These are phyloP conservation scores for Irpex sp. DNA, from an alignment of 1,284 basidiomycete genomes.

Conservation along the genomic window DNA sequence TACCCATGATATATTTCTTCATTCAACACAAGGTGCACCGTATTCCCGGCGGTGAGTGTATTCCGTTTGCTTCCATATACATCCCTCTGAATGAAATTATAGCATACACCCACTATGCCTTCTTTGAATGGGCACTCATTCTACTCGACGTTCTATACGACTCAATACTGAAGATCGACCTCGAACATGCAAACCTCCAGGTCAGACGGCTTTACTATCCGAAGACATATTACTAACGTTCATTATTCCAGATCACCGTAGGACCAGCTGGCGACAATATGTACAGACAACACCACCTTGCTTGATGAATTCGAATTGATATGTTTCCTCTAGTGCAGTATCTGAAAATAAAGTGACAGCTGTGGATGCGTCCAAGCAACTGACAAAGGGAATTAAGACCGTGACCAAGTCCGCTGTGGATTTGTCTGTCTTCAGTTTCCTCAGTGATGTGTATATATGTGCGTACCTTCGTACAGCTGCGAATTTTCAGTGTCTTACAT, in stretches of 20 bases:
- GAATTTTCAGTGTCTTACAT: neutral
- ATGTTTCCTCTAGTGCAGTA: constrained; percentile 7
- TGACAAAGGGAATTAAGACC: neutral
- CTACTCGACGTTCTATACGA: constrained; percentile 79
- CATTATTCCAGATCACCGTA: constrained; percentile 29
- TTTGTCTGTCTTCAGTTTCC: constrained; percentile 16
- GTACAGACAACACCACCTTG: constrained; percentile 39
- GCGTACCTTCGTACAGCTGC: constrained; percentile 23
- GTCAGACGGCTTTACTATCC: constrained; percentile 29
- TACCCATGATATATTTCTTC: constrained; percentile 82
- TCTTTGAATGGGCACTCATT: constrained; percentile 88
- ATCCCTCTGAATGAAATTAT: constrained; percentile 6
- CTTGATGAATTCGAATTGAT: constrained; percentile 21
- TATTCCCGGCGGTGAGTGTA: constrained; percentile 69
- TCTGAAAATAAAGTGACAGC: constrained; percentile 1
- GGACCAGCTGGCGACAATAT: constrained; percentile 30
- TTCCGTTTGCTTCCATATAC: constrained; percentile 7
- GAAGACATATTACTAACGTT: neutral
- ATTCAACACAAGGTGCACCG: constrained; percentile 79
- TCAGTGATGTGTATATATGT: constrained; percentile 30
- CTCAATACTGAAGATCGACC: constrained; percentile 61
- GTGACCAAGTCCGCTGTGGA: neutral
- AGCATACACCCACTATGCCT: constrained; percentile 85
- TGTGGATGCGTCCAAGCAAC: neutral
- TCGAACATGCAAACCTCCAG: constrained; percentile 50